Percentiles rank a stretch among this genome's conserved stretches.
phyloP scores from a whole-genome alignment of 495 filamentous ascomycete species.

The Neurospora sp. region DNA sequence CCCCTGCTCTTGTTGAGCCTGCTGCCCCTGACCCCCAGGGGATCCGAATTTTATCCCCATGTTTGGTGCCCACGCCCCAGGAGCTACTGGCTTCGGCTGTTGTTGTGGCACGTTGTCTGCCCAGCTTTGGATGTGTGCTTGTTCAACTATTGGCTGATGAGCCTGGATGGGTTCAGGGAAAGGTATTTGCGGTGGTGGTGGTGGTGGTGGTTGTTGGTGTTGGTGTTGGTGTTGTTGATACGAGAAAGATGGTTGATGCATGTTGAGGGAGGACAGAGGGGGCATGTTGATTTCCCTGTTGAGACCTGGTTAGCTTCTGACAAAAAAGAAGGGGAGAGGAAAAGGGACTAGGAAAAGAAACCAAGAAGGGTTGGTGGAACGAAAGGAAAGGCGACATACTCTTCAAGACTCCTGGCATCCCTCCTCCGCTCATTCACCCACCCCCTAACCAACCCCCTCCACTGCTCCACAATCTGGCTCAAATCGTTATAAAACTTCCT shows the following conservation, averaged over 20 bases:
- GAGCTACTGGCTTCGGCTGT: slow-evolving; percentile 39
- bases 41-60: slow-evolving; percentile 64
- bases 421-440: slow-evolving; percentile 72
- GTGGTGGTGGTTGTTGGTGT: slow-evolving; percentile 6
- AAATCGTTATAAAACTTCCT: slow-evolving; percentile 97
- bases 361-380: not conserved
- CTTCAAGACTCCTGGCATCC: slow-evolving; percentile 71
- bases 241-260: slow-evolving; percentile 10
- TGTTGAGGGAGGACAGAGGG: slow-evolving; percentile 32
- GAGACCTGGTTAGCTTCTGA: not conserved
- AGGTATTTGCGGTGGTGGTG: slow-evolving; percentile 5
- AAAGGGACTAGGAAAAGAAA: not conserved
- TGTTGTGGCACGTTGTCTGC: slow-evolving; percentile 41
- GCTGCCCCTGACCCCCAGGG: not conserved
- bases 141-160: slow-evolving; percentile 24
- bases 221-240: not conserved
- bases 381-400: slow-evolving; percentile 36
- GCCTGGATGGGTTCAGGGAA: slow-evolving; percentile 6
- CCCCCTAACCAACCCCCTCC: slow-evolving; percentile 61
- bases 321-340: no score
- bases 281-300: slow-evolving; percentile 41
- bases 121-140: slow-evolving; percentile 40
- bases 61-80: slow-evolving; percentile 64
- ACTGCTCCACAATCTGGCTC: slow-evolving; percentile 65
- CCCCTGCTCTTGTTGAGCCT: slow-evolving; percentile 1